Evolutionary conservation across 768 basidiomycete genomes (phyloP).

Genomic region (Hygrophorus russula): DNA sequence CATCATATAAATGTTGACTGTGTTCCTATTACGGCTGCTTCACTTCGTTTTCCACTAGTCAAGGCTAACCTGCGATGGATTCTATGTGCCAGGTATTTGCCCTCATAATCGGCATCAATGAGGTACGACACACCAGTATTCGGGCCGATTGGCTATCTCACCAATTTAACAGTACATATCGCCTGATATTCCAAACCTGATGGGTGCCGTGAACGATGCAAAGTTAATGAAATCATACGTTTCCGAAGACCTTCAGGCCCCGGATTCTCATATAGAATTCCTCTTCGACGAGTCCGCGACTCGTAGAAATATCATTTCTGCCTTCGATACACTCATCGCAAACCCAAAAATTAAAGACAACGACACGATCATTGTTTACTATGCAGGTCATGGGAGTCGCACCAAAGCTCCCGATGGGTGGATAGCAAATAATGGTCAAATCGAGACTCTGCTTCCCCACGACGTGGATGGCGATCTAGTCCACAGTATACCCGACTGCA

Average conservation of each 20-base stretch:
- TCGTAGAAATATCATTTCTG: conserved; percentile 3
- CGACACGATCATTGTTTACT: conserved; percentile 7
- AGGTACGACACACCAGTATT: no score
- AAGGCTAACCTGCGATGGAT: no score
- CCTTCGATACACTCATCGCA: conserved; percentile 4
- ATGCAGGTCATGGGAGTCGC: conserved; percentile 9
- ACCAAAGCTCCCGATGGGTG: conserved; percentile 5
- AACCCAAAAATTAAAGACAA: conserved; percentile 2
- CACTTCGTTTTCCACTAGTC: no score
- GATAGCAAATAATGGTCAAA: not conserved
- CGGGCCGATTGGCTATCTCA: no score
- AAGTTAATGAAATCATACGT: not conserved
- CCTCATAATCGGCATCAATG: no score
- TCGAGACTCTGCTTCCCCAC: conserved; percentile 7
- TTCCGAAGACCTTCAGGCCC: not conserved
- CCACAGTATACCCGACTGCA: conserved; percentile 5
- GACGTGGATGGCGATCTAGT: no score
- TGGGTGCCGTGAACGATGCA: no score
- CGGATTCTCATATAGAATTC: conserved; percentile 1
- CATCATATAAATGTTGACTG: no score
- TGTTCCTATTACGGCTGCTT: no score
- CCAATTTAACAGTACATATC: no score
- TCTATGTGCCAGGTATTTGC: not conserved
- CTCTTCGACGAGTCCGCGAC: conserved; percentile 6
- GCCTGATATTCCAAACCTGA: no score